Base-by-base conservation (phyloP, 768 basidiomycete species). In the Gelatoporia subvermispora region DNA sequence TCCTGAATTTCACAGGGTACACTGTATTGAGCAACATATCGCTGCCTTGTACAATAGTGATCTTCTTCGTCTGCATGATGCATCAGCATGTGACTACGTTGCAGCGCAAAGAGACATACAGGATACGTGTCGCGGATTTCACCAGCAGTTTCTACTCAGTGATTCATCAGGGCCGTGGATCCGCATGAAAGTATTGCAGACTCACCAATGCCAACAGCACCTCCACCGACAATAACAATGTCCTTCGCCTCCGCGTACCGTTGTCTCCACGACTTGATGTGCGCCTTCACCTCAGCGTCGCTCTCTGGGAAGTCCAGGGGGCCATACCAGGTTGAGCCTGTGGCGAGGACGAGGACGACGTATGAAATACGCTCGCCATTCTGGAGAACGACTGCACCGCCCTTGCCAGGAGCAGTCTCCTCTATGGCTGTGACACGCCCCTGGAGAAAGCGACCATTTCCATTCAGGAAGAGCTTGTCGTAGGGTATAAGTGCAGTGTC, bases 41-140 rank as follows among this genome's bases (percentile, higher is more conserved):
- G n/a, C 72, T 66, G 22, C 72, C 68, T 10, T 87, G 85, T 9
- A 88, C 75, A 40, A 88, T 72, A 16, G 82, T 83, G 15, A 87
- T 72, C 51, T 76, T 82, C 60, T 64, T 70, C 22, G 48, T 44
- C 64, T 69, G 40, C 23, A 22, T 10, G 21, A 10, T 4, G 28
- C 20, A 24, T 15, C 37, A n/a, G 42, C 28, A 34, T 4, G 34
- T 11, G 35, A 31, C 40, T 4, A 23, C 28, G 38, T 20, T 8
- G 3, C 8, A 3, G 20, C 3, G 21, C 11, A 10, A 20, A 21
- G 9, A 35, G 4, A 63, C 69, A 13, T 51, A 73, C 68, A 3
- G 75, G 72, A 46, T 66, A 71, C 2, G 59, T 56, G 38, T 77
- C 72, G 23, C 64, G 65, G 35, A 77, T 59, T 63, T 77, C 75